These are phyloP conservation scores for Starmerella powellii DNA, from an alignment of 805 yeast genomes.

Conservation along the genomic window DNA sequence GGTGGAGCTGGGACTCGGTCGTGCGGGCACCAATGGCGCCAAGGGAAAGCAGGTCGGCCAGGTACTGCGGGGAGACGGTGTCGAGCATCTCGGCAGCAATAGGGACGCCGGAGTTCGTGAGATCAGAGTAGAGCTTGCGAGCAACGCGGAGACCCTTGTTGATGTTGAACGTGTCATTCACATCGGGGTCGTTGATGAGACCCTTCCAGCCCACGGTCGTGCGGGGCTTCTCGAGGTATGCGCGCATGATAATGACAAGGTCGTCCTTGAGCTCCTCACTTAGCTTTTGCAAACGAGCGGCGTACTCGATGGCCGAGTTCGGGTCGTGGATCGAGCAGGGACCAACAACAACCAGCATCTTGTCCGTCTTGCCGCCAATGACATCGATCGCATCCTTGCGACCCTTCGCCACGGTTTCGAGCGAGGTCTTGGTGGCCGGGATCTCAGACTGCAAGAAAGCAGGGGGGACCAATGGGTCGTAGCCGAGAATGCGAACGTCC, in stretches of 20 bases:
- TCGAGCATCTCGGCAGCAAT: slow-evolving; percentile 97
- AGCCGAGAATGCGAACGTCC: slow-evolving; percentile 50
- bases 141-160: slow-evolving; percentile 86
- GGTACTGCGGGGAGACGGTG: slow-evolving; percentile 92
- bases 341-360: slow-evolving; percentile 78
- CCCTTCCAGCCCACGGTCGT: slow-evolving; percentile 99
- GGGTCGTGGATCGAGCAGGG: slow-evolving; percentile 96
- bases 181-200: slow-evolving; percentile 89
- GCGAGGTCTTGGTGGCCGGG: slow-evolving; percentile 46
- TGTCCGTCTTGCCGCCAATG: slow-evolving; percentile 64
- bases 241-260: slow-evolving; percentile 84
- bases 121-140: slow-evolving; percentile 69
- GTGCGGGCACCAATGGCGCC: slow-evolving; percentile 99
- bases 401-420: slow-evolving; percentile 58
- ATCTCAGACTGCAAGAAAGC: slow-evolving; percentile 78
- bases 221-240: slow-evolving; percentile 95
- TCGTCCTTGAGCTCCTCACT: slow-evolving; percentile 64
- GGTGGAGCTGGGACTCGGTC: slow-evolving; percentile 93
- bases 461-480: slow-evolving; percentile 90
- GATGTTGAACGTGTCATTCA: slow-evolving; percentile 82
- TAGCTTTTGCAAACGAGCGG: slow-evolving; percentile 50
- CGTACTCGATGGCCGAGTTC: slow-evolving; percentile 79
- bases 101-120: slow-evolving; percentile 71
- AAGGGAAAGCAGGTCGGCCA: slow-evolving; percentile 77
- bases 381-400: slow-evolving; percentile 69